A percentile compares a stretch with the other conserved stretches of the same genome.
Evolutionary conservation across 306 rosid species (phyloP).

Genomic region (Mimosa bimucronata): DNA sequence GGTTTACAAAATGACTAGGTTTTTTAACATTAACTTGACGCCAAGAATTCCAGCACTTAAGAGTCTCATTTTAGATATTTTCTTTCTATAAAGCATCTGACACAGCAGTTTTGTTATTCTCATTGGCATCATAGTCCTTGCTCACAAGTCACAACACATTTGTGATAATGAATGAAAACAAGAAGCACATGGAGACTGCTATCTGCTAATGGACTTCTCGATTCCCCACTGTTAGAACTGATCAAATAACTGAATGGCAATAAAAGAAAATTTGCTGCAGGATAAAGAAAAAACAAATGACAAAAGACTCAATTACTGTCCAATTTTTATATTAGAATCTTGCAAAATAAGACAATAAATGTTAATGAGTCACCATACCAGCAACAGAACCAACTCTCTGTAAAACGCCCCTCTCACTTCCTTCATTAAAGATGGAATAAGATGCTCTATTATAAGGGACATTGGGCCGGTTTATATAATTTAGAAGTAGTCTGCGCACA

Average conservation of each 20-base stretch:
- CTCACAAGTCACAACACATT: conserved; percentile 62
- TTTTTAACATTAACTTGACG: conserved; percentile 65
- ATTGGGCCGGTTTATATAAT: conserved; percentile 62
- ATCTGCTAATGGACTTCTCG: conserved; percentile 78
- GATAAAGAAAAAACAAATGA: conserved; percentile 29
- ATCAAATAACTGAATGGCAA: conserved; percentile 83
- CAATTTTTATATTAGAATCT: conserved; percentile 32
- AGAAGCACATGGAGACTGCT: conserved; percentile 90
- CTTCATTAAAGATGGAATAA: conserved; percentile 78
- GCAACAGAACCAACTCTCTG: conserved; percentile 98
- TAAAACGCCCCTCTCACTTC: conserved; percentile 83
- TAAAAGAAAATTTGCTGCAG: conserved; percentile 88
- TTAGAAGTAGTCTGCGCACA: conserved; percentile 72
- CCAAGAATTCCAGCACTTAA: conserved; percentile 90
- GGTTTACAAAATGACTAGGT: no score
- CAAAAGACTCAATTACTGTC: conserved; percentile 36
- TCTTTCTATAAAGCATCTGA: conserved; percentile 67
- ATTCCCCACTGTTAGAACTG: conserved; percentile 74
- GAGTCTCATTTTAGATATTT: no score
- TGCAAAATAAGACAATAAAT: conserved; percentile 12
- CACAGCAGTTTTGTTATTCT: conserved; percentile 49
- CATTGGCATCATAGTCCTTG: conserved; percentile 47
- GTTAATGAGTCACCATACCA: conserved; percentile 54
- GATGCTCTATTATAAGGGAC: conserved; percentile 58
- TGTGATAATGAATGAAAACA: conserved; percentile 87